Base-by-base conservation (phyloP, 164 flowering plant genomes). In the Echeveria elegans region DNA sequence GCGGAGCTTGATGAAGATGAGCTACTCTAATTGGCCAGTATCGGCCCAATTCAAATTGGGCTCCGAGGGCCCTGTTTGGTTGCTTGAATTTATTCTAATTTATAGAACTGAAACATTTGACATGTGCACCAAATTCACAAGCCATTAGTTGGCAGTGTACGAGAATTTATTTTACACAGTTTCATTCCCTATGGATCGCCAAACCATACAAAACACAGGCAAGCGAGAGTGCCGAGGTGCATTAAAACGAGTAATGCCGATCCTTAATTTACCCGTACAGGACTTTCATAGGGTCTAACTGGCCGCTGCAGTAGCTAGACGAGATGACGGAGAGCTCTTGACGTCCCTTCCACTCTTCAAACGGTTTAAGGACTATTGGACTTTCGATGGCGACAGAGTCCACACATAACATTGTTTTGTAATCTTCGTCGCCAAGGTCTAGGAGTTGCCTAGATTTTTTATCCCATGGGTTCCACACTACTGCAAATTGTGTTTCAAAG, bases 401-500 rank as follows among this genome's bases (percentile, higher is more conserved):
- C 52, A 86, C 80, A 70, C 88, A 83, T 48, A 86, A 66, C 88
- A 89, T 86, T 43, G 71, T 74, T 69, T 85, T 76, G 87, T 85
- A 89, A 70, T 89, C 96, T 16, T 84, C 92, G 58, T 83, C 88
- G 29, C 93, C 92, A 65, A 91, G 69, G 74, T 91, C 93, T 30
- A 79, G 75, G 32, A 87, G 72, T 72, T 83, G 79, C 81, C 83
- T 89, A 9, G 88, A 82, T 76, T 89, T 91, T 76, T 80, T 91
- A 72, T 91, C 88, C 96, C 97, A 91, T 45, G 96, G 96, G 70
- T 91, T 91, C 97, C 96, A 91, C 12, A 91, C 91, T 70, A 66
- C 97, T 91, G 88, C 72, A 78, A 41, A 68, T 8, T 63, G 45
- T 58, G 53, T 38, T 62, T 43, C 11, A 66, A 52, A 14, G 50